These are phyloP conservation scores for Penicillium verhagenii DNA, from an alignment of 495 filamentous ascomycete genomes.

Conservation along the genomic window DNA sequence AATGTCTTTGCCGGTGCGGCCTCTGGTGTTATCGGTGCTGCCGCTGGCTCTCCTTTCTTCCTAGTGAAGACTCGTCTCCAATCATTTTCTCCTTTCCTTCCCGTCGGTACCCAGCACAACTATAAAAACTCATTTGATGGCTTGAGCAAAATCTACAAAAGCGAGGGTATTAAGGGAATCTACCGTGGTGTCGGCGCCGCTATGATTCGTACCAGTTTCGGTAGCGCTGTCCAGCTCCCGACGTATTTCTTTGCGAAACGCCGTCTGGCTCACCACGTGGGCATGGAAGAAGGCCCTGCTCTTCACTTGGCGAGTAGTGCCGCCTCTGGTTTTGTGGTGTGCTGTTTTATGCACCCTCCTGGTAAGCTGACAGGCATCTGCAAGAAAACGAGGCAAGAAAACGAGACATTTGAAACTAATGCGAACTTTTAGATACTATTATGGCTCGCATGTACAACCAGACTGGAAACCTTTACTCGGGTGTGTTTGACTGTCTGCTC, in stretches of 20 bases:
- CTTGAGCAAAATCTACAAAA: slow-evolving; percentile 68
- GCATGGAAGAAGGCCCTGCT: slow-evolving; percentile 86
- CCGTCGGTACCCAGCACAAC: slow-evolving; percentile 92
- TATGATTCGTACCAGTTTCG: slow-evolving; percentile 97
- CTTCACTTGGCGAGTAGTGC: slow-evolving; percentile 87
- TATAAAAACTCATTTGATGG: slow-evolving; percentile 88
- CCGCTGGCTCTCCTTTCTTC: slow-evolving; percentile 92
- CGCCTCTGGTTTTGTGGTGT: slow-evolving; percentile 92
- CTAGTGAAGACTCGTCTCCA: slow-evolving; percentile 97
- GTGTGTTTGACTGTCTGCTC: slow-evolving; percentile 86
- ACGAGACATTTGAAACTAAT: slow-evolving; percentile 13
- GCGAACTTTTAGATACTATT: slow-evolving; percentile 71
- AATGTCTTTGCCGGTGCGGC: slow-evolving; percentile 91
- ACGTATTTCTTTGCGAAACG: slow-evolving; percentile 99
- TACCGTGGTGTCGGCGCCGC: slow-evolving; percentile 90
- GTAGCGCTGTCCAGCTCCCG: slow-evolving; percentile 90
- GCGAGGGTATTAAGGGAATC: slow-evolving; percentile 76
- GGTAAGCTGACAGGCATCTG: slow-evolving; percentile 47
- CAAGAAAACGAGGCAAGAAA: not conserved
- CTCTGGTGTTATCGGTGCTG: slow-evolving; percentile 86
- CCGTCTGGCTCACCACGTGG: slow-evolving; percentile 72
- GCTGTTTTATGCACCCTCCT: slow-evolving; percentile 97
- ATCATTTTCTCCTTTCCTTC: slow-evolving; percentile 89
- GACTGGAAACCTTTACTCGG: slow-evolving; percentile 90
- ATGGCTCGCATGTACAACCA: slow-evolving; percentile 99